Conservation (phyloP, 805 yeast species). For the Metschnikowia dekortorum region DNA sequence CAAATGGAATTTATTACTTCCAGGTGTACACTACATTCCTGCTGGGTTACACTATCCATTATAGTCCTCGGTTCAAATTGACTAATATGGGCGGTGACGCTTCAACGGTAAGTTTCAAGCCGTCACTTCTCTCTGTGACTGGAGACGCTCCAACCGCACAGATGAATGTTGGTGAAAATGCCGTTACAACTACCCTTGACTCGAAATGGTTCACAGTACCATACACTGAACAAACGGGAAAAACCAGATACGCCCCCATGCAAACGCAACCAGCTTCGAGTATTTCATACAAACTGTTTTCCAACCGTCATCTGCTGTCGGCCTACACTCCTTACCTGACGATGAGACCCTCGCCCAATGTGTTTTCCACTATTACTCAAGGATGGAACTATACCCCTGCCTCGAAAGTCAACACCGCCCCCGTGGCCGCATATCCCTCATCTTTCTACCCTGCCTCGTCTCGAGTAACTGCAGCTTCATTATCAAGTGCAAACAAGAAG, state of each 20-base stretch:
- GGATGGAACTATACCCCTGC: constrained; percentile 74
- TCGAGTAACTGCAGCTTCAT: constrained; percentile 39
- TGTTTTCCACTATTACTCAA: constrained; percentile 69
- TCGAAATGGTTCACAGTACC: constrained; percentile 58
- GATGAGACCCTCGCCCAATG: constrained; percentile 37
- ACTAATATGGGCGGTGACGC: constrained; percentile 69
- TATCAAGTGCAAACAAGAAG: constrained; percentile 30
- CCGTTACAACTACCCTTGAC: constrained; percentile 20
- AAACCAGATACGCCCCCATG: constrained; percentile 84
- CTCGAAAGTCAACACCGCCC: constrained; percentile 63
- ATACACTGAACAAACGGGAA: constrained; percentile 76
- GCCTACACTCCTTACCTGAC: constrained; percentile 55
- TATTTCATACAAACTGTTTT: constrained; percentile 64
- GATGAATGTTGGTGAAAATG: constrained; percentile 18
- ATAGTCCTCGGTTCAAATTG: constrained; percentile 61
- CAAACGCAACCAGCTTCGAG: constrained; percentile 77
- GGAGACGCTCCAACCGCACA: constrained; percentile 41
- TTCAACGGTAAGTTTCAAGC: constrained; percentile 36
- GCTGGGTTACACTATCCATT: constrained; percentile 56
- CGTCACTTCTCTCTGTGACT: constrained; percentile 30
- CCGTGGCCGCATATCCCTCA: constrained; percentile 67
- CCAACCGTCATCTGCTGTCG: constrained; percentile 63
- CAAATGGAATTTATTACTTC: constrained; percentile 65
- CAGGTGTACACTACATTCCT: constrained; percentile 55
- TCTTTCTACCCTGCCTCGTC: constrained; percentile 59